A percentile compares a stretch with the other conserved stretches of the same genome.
Conservation (phyloP, 2,329 filamentous ascomycete species). For the Blumeria graminis region DNA sequence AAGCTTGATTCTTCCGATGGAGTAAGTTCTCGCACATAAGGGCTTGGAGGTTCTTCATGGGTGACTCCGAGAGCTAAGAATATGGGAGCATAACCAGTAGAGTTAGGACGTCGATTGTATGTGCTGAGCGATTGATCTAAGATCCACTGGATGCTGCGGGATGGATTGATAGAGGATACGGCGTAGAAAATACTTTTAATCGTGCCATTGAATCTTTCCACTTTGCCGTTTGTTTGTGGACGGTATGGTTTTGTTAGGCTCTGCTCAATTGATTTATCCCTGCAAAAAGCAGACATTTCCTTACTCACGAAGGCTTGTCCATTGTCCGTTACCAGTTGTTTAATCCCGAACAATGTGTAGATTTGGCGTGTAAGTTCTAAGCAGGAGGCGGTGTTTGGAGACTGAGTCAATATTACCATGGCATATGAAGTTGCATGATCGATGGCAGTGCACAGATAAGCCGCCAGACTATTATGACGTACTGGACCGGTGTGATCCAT, state of each 20-base stretch:
- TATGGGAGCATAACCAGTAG: background rate
- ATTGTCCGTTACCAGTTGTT: background rate
- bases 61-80: background rate
- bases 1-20: background rate
- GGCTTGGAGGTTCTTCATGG: background rate
- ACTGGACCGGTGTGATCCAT: background rate
- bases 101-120: background rate
- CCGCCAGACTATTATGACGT: background rate
- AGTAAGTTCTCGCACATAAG: background rate
- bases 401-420: background rate
- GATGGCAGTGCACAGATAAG: background rate
- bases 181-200: conserved; percentile 1
- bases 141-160: conserved; percentile 1
- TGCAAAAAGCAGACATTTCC: background rate
- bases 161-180: background rate
- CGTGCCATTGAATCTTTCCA: conserved; percentile 1
- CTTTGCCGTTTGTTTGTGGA: background rate
- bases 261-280: background rate
- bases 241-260: background rate
- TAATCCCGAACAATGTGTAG: background rate
- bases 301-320: background rate
- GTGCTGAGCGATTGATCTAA: background rate
- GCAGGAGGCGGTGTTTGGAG: background rate
- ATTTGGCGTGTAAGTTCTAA: background rate
- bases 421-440: background rate